Evolutionary conservation across 257 asterid species (phyloP), one percentile per base, ranked within the genome.

Genomic region (Jaltomata sinuosa): DNA sequence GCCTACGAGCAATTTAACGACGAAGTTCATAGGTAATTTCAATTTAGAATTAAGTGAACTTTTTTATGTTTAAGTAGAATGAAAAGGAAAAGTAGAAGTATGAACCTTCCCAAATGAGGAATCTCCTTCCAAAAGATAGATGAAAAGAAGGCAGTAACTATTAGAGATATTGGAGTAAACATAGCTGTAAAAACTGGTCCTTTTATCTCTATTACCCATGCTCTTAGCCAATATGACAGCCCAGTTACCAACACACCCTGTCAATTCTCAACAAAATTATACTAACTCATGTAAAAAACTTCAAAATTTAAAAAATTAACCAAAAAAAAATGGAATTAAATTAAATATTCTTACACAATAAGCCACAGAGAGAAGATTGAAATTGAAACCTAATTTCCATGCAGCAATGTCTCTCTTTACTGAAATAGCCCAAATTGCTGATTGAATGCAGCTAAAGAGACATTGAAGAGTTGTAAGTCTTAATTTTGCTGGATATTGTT

Each of bases 21-120:
- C 11, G 11, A 45, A 45, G 11, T 45, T 45, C 15, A 11, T 9
- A 50, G 21, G n/a, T 50, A 4, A 15, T 50, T 50, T 5, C 0
- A 50, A 1, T 15, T 21, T 21, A 55, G 62, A 55, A 55, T 55
- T 55, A 55, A 55, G 64, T 55, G 64, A 55, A 2, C 12, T n/a
- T n/a, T 62, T 6, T 31, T 64, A 27, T 16, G 36, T 64, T 15
- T 15, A 31, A 64, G n/a, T 65, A 65, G 45, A 31, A 34, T 65
- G 74, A 16, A 53, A 22, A 59, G 6, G 47, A 6, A 25, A 38
- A 25, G 5, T 8, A 57, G 8, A 40, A 7, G 27, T 45, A 50
- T 72, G 8, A 52, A 92, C 95, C 94, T 89, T 92, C 94, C 94
- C 93, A 87, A 87, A 21, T 90, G 90, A 76, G 92, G 92, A 84